phyloP scores from a whole-genome alignment of 2,329 filamentous ascomycete species.

The Lojkania enalia region DNA sequence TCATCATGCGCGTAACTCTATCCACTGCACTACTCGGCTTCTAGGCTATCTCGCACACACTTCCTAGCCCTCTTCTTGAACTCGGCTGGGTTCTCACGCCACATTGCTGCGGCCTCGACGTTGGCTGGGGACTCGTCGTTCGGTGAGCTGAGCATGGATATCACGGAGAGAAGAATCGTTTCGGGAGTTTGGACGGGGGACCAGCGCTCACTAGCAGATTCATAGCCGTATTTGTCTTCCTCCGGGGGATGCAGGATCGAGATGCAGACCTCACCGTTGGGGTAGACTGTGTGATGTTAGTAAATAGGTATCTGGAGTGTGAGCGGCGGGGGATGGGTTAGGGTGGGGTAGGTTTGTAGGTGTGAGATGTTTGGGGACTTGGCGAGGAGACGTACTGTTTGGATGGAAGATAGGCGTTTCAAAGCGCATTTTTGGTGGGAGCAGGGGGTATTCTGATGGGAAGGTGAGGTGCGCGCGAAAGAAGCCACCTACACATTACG shows the following conservation, averaged over 20 bases:
- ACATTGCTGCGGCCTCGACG: slow-evolving; percentile 95
- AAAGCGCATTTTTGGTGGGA: slow-evolving; percentile 95
- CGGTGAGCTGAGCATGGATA: slow-evolving; percentile 97
- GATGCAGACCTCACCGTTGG: slow-evolving; percentile 91
- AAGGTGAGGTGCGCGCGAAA: slow-evolving; percentile 96
- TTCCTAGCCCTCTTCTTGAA: slow-evolving; percentile 87
- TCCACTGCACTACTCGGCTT: slow-evolving; percentile 32
- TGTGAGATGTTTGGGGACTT: not conserved
- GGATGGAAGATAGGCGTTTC: slow-evolving; percentile 94
- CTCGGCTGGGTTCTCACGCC: slow-evolving; percentile 79
- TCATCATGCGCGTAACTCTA: too few relatives aligned
- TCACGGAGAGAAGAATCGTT: slow-evolving; percentile 94
- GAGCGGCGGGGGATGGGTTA: not conserved
- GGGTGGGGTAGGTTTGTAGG: too few relatives aligned
- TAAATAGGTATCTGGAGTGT: not conserved
- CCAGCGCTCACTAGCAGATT: slow-evolving; percentile 94
- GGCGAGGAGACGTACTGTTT: slow-evolving; percentile 66
- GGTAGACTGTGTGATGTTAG: slow-evolving; percentile 67
- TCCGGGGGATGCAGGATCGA: slow-evolving; percentile 97
- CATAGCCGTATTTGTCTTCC: slow-evolving; percentile 98
- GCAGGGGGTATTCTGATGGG: slow-evolving; percentile 93
- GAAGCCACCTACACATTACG: slow-evolving; percentile 79
- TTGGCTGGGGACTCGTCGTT: slow-evolving; percentile 98
- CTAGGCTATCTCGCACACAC: slow-evolving; percentile 65
- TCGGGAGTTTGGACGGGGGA: slow-evolving; percentile 96